A percentile compares a stretch with the other conserved stretches of the same genome.
Conservation (phyloP, 2,329 filamentous ascomycete genomes). For the Colletotrichum abscissum region DNA sequence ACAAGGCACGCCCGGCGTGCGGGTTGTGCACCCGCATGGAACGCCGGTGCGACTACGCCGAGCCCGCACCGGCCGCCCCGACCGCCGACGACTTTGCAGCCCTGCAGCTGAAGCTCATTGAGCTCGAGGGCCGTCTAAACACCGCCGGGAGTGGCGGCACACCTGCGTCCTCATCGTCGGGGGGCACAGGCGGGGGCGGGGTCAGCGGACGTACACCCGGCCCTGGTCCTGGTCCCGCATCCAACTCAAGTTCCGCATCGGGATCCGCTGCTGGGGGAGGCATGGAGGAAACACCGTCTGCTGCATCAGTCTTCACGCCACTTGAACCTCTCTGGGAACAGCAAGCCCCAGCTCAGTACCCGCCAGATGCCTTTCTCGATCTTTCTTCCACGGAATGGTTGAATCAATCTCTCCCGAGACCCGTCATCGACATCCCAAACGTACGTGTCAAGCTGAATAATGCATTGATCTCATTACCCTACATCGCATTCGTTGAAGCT, state of each 20-base stretch:
- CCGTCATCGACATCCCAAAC: constrained; percentile 50
- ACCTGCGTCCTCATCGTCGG: neutral
- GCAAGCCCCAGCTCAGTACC: constrained; percentile 43
- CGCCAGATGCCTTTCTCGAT: constrained; percentile 57
- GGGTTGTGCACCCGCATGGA: constrained; percentile 56
- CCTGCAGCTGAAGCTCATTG: constrained; percentile 49
- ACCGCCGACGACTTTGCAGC: constrained; percentile 52
- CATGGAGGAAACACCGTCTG: constrained; percentile 1
- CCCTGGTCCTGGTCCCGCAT: neutral
- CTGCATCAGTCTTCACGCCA: neutral
- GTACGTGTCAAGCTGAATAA: constrained; percentile 39
- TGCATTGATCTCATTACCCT: neutral
- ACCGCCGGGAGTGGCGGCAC: neutral
- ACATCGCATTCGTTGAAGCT: neutral
- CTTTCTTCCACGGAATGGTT: constrained; percentile 50
- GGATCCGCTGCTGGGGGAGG: neutral
- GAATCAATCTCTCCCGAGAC: constrained; percentile 50
- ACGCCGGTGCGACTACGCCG: constrained; percentile 54
- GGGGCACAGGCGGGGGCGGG: no score
- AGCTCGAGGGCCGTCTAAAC: constrained; percentile 51
- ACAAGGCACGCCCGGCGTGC: constrained; percentile 61
- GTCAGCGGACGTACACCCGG: neutral
- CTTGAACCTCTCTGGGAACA: constrained; percentile 19
- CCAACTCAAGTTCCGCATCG: neutral
- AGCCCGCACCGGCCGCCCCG: constrained; percentile 44